These are phyloP conservation scores for Pilaira anomala DNA, from an alignment of 192 early-diverging fungal species.

Conservation along the genomic window DNA sequence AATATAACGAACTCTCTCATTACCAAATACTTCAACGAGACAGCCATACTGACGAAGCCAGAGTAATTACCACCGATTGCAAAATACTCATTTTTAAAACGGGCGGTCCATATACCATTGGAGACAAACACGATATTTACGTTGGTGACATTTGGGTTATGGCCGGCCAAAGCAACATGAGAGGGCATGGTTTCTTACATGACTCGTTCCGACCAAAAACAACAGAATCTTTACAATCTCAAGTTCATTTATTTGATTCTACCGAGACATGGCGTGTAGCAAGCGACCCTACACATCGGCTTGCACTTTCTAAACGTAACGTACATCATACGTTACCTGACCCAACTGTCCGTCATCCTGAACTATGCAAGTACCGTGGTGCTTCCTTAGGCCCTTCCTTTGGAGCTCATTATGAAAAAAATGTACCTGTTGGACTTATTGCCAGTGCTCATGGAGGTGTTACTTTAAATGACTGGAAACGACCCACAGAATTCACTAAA, in stretches of 20 bases:
- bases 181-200: slow-evolving; percentile 26
- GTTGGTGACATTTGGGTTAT: slow-evolving; percentile 41
- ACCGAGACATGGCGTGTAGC: slow-evolving; percentile 24
- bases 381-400: slow-evolving; percentile 23
- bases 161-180: slow-evolving; percentile 40
- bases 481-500: not conserved
- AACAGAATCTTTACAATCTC: not conserved
- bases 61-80: not conserved
- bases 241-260: slow-evolving; percentile 28
- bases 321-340: slow-evolving; percentile 32
- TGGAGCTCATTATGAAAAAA: slow-evolving; percentile 1
- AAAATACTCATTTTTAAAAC: too few relatives aligned
- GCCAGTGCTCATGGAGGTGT: slow-evolving; percentile 37
- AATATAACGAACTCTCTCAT: not conserved
- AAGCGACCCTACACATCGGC: slow-evolving; percentile 27
- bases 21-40: slow-evolving; percentile 30
- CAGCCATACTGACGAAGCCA: not conserved
- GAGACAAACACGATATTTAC: slow-evolving; percentile 17
- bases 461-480: slow-evolving; percentile 23
- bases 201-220: not conserved
- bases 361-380: slow-evolving; percentile 12
- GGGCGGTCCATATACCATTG: slow-evolving; percentile 31
- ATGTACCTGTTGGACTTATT: slow-evolving; percentile 34
- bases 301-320: slow-evolving; percentile 4
- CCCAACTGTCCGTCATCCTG: slow-evolving; percentile 31